Conservation (phyloP, 2,329 filamentous ascomycete species). For the Onygenales sp. region DNA sequence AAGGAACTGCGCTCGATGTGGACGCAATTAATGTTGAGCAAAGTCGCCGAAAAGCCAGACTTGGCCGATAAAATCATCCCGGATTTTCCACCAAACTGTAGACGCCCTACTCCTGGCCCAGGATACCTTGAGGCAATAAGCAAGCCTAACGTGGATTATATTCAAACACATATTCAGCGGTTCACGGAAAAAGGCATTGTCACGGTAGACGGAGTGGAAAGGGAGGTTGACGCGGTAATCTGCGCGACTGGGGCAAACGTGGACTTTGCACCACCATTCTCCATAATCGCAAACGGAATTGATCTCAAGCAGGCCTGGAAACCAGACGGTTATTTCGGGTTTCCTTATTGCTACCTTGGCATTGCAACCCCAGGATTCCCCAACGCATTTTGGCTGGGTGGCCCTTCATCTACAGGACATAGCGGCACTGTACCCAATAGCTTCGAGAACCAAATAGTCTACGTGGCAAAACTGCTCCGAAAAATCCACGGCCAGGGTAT, state of each 20-base stretch:
- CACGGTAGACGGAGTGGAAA: constrained; percentile 46
- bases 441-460: constrained; percentile 56
- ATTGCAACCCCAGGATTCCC: constrained; percentile 56
- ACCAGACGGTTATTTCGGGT: constrained; percentile 46
- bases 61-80: constrained; percentile 49
- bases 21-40: constrained; percentile 43
- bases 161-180: constrained; percentile 46
- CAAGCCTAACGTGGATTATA: constrained; percentile 53
- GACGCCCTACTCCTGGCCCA: constrained; percentile 55
- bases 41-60: constrained; percentile 46
- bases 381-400: constrained; percentile 56
- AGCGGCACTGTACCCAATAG: constrained; percentile 59
- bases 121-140: constrained; percentile 58
- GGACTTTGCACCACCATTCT: constrained; percentile 50
- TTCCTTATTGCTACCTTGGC: constrained; percentile 60
- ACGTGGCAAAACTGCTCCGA: constrained; percentile 57
- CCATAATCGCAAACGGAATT: constrained; percentile 46
- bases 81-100: constrained; percentile 55
- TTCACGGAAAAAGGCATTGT: constrained; percentile 54
- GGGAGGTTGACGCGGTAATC: constrained; percentile 55
- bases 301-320: constrained; percentile 51
- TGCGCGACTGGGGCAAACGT: constrained; percentile 60
- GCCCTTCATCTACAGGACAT: constrained; percentile 50
- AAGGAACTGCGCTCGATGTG: constrained; percentile 39
- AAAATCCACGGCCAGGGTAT: constrained; percentile 60